Evolutionary conservation across 176 grass and related monocot species (phyloP), one percentile per base, ranked within the genome.

Genomic region (Oryza australiensis): DNA sequence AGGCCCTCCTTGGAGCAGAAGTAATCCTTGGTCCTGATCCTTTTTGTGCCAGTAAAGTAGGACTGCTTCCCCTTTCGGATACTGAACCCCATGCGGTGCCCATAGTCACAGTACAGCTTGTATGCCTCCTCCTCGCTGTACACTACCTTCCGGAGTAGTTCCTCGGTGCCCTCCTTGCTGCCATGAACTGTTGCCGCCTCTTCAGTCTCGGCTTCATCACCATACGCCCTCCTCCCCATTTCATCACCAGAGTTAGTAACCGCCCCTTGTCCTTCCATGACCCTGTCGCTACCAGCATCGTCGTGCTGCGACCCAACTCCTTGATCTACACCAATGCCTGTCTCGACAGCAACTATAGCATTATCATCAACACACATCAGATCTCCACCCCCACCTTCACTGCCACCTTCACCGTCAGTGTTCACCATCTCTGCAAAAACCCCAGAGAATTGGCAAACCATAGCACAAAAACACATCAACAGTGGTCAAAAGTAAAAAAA

Each of bases 1-100:
- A 89, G 73, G 16, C 93, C 93, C 79, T 94, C 93, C 72, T 94
- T 94, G 66, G 93, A 94, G 87, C 93, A 94, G 87, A 89, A 94
- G 40, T 94, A 94, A 73, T 94, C 93, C 82, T 94, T 94, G 34
- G 93, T 92, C 33, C 93, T 77, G 43, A 94, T 89, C 85, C 76
- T 82, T 74, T 94, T 94, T 11, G 93, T 94, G 76, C 93, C 93
- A 0, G 90, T 89, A 75, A 89, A 94, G 84, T 94, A 94, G 40
- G 90, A 94, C 72, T 94, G 93, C 74, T 94, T 94, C 46, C 93
- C 93, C 81, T 92, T 94, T 28, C 93, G 83, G 51, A 94, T 79
- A 53, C 93, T 94, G 82, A 94, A 94, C 70, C 93, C 93, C 45
- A 85, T 94, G 60, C 83, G 79, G 81, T 94, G 93, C 73, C 93